Evolutionary conservation across 305 asterid species (phyloP), one percentile per base, ranked within the genome.

Genomic region (Fraxinus albicans): DNA sequence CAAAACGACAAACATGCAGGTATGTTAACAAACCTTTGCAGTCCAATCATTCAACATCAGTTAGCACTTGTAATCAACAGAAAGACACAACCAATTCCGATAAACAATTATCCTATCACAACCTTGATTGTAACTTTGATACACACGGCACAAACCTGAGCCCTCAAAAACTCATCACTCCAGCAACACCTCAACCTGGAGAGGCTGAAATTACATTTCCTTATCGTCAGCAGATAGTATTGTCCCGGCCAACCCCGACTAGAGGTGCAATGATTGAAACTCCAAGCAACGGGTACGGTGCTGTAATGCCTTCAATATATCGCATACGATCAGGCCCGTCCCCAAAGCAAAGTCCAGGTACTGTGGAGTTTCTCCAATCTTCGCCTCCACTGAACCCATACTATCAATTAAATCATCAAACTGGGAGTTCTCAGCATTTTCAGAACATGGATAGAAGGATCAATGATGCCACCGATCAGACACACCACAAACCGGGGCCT

Each of bases 221-320:
- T 58, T 81, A 77, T 82, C 86, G 90, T 50, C 89, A 85, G 80
- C 86, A 84, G 70, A 86, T 84, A 82, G 90, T 83, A 75, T 79
- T 90, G 74, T 89, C 91, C 53, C 89, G 88, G 77, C 94, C 95
- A 6, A 84, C 88, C 47, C 89, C 96, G 2, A 90, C 91, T 67
- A 85, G 93, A 89, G 93, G 95, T 23, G 50, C 89, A 72, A 85
- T 93, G 34, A 80, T 87, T 40, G 94, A 91, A 70, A 86, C 83
- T 65, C 70, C 76, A 60, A 84, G 77, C 31, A 84, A 82, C 65
- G 82, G 87, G 63, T 88, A 80, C 73, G 86, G 87, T 81, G 85
- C 93, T 15, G 60, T 86, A 78, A 79, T 87, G 40, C 88, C 93
- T 77, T 86, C 88, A 25, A 63, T 78, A 34, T 84, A 80, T 75